phyloP scores from a whole-genome alignment of 306 rosid species.

The Pyrus bretschneideri region DNA sequence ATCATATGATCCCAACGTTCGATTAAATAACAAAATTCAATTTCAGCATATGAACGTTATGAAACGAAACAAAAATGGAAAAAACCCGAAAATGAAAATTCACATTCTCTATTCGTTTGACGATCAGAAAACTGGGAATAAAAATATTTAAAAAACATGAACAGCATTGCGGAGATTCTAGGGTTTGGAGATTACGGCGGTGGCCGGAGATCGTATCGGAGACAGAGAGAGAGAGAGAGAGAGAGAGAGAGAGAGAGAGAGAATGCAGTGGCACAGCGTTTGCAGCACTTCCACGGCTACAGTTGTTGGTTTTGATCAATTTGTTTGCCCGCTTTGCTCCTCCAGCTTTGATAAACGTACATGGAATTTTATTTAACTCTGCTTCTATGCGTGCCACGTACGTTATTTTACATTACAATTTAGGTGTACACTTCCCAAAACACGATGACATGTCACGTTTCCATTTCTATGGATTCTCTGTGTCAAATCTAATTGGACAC shows the following conservation, averaged over 20 bases:
- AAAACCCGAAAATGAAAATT: not conserved
- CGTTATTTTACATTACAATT: not conserved
- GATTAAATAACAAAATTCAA: not conserved
- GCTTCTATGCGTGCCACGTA: not conserved
- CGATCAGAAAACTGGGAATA: not conserved
- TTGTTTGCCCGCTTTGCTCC: constrained; percentile 12
- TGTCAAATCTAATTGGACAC: too few relatives aligned
- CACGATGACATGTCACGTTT: not conserved
- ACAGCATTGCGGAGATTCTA: not conserved
- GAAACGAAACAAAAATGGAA: not conserved
- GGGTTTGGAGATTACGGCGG: not conserved
- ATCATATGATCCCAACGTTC: not conserved
- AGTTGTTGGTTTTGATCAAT: constrained; percentile 11
- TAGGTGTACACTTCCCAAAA: not conserved
- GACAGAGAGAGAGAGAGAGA: not conserved
- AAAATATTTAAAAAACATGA: not conserved
- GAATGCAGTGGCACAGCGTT: not conserved
- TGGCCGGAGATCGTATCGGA: constrained; percentile 19
- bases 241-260: constrained; percentile 12
- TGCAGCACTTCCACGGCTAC: not conserved
- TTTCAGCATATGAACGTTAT: not conserved
- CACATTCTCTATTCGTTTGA: not conserved
- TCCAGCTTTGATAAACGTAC: constrained; percentile 1
- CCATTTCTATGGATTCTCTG: too few relatives aligned
- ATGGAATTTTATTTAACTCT: not conserved